Percentiles rank a stretch among this genome's conserved stretches.
Evolutionary conservation across 768 basidiomycete species (phyloP).

Genomic region (Lepiota subincarnata): DNA sequence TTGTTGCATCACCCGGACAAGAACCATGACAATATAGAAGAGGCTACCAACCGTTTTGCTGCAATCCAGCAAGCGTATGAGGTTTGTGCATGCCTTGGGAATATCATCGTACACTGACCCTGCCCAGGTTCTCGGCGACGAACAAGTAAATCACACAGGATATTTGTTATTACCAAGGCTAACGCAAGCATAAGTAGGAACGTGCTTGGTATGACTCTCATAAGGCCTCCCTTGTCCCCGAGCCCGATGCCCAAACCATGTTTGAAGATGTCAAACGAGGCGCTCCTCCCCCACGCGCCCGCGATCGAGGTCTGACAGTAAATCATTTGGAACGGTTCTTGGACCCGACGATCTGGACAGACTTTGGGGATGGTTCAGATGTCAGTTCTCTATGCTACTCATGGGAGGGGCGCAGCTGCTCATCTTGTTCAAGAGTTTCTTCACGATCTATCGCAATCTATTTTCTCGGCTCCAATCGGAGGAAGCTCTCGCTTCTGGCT

Average conservation of each 20-base stretch:
- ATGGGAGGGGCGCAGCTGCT: not conserved
- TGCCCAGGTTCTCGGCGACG: conserved; percentile 82
- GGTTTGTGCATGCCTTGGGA: conserved; percentile 35
- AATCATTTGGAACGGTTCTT: conserved; percentile 85
- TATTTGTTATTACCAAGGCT: conserved; percentile 5
- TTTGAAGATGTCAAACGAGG: conserved; percentile 85
- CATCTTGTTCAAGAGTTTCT: conserved; percentile 66
- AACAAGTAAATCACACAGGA: conserved; percentile 60
- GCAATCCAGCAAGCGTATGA: conserved; percentile 94
- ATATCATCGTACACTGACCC: conserved; percentile 4
- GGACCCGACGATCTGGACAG: conserved; percentile 62
- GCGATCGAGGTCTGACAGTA: conserved; percentile 75
- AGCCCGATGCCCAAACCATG: conserved; percentile 79
- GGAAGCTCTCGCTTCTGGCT: conserved; percentile 48
- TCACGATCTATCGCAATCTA: conserved; percentile 80
- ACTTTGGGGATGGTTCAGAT: conserved; percentile 58
- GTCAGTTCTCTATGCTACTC: conserved; percentile 31
- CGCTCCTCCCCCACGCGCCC: conserved; percentile 42
- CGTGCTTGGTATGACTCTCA: conserved; percentile 98
- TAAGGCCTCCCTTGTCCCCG: conserved; percentile 71
- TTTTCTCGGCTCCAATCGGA: conserved; percentile 82
- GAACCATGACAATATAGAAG: conserved; percentile 78
- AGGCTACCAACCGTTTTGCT: conserved; percentile 84
- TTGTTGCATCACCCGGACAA: conserved; percentile 87
- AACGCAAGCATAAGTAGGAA: conserved; percentile 61